Base-by-base conservation (phyloP, 345 rosid species). In the Acer campestre region DNA sequence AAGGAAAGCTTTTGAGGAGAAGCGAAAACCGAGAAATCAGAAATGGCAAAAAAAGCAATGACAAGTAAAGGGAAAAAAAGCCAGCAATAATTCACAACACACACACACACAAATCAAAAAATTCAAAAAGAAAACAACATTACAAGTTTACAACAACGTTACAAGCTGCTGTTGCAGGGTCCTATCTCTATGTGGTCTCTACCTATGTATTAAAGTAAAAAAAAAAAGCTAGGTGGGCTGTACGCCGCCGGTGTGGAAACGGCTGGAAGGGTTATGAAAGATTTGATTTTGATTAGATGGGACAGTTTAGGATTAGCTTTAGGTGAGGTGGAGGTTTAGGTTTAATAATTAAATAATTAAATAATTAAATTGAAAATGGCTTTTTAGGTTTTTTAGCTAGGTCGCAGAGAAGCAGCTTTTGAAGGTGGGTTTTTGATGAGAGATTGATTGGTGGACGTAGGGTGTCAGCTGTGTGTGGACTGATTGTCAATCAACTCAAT, bases 231-330 rank as follows among this genome's bases (percentile, higher is more conserved):
- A 10, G 20, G 71, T 46, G 68, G 70, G 64, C 58, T 65, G 79
- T 75, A 82, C 80, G 85, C 85, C 75, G 81, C 76, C 78, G 80
- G 25, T 75, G 2, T n/a, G 20, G 77, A 56, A 58, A 9, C 7
- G 46, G 46, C 46, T 35, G 38, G 46, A 29, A 29, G 10, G 46
- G 46, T 42, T 42, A 23, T 67, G 23, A 0, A 56, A 25, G 68
- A 56, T 68, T 58, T 67, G 12, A 17, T 20, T 53, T 75, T 67
- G 3, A 75, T 22, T 40, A 42, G 78, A 38, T 67, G 72, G 66
- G 78, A 67, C 73, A 48, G 38, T 49, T n/a, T 55, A n/a, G 69
- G 40, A 13, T 49, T 27, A 62, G 76, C 0, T 49, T 46, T 25
- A 29, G 42, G 0, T 10, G 2, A 10, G 73, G 3, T 23, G 73